Conservation (phyloP, 257 asterid genomes). For the Lycium barbarum region DNA sequence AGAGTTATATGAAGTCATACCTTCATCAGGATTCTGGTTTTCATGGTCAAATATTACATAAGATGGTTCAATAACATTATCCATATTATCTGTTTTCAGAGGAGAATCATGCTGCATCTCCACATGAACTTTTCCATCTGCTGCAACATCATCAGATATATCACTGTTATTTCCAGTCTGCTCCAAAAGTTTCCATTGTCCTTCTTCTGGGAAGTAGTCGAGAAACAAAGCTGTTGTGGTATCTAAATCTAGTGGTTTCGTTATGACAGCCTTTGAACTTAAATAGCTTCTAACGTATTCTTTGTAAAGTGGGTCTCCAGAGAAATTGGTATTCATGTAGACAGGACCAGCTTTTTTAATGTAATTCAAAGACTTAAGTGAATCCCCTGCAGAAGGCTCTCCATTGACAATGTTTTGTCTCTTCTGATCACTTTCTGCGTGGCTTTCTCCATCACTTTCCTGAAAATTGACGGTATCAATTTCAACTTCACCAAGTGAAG, state of each 20-base stretch:
- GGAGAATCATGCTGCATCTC: constrained; percentile 29
- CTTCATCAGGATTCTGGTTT: constrained; percentile 48
- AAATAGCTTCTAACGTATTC: constrained; percentile 57
- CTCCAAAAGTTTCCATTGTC: constrained; percentile 73
- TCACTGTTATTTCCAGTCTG: constrained; percentile 46
- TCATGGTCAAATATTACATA: constrained; percentile 64
- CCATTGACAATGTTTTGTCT: constrained; percentile 39
- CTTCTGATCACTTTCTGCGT: constrained; percentile 40
- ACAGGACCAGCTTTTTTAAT: constrained; percentile 44
- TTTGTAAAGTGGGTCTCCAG: constrained; percentile 57
- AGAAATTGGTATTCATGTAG: constrained; percentile 41
- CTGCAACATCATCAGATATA: constrained; percentile 34
- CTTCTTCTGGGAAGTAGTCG: constrained; percentile 77
- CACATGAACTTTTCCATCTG: constrained; percentile 32
- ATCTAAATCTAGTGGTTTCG: constrained; percentile 47
- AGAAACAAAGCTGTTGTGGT: constrained; percentile 57
- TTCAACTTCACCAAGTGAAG: background rate
- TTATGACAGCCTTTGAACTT: constrained; percentile 48
- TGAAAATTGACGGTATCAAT: constrained; percentile 17
- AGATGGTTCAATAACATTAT: constrained; percentile 69
- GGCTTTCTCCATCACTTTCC: constrained; percentile 35
- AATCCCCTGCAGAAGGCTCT: constrained; percentile 47
- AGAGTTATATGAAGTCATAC: constrained; percentile 33
- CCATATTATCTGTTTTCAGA: constrained; percentile 39
- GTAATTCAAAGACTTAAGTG: constrained; percentile 41